Conservation (phyloP, 116 monocot genomes). For the Dioscorea cayenensis region DNA sequence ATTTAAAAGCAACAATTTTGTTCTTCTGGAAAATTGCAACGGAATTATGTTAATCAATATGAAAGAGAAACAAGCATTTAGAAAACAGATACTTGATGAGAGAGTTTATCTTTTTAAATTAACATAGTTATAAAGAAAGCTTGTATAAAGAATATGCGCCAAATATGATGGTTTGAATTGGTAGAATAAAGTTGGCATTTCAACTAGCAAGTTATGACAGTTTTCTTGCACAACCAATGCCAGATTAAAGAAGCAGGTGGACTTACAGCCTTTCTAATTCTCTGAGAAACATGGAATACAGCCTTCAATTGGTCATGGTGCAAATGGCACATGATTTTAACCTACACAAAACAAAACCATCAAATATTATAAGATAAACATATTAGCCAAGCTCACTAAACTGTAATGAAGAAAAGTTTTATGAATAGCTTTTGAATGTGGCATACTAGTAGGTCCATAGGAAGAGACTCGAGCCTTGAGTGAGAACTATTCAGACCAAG, state of each 20-base stretch:
- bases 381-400: neutral
- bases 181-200: neutral
- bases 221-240: neutral
- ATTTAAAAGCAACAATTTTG: too few species aligned
- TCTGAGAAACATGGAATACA: constrained; percentile 79
- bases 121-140: too few species aligned
- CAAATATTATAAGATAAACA: neutral
- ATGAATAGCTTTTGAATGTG: neutral
- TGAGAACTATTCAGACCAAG: constrained; percentile 13
- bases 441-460: constrained; percentile 74
- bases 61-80: too few species aligned
- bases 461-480: constrained; percentile 80
- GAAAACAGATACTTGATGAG: too few species aligned
- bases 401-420: neutral
- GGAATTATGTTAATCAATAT: too few species aligned
- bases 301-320: constrained; percentile 85
- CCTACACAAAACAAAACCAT: constrained; percentile 20
- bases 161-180: too few species aligned
- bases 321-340: constrained; percentile 78
- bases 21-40: too few species aligned
- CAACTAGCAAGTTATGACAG: neutral
- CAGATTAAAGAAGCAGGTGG: neutral
- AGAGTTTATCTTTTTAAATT: too few species aligned
- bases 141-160: too few species aligned
- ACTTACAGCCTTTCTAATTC: constrained; percentile 75